phyloP scores from a whole-genome alignment of 83 land plant genomes.

The Thuja plicata region DNA sequence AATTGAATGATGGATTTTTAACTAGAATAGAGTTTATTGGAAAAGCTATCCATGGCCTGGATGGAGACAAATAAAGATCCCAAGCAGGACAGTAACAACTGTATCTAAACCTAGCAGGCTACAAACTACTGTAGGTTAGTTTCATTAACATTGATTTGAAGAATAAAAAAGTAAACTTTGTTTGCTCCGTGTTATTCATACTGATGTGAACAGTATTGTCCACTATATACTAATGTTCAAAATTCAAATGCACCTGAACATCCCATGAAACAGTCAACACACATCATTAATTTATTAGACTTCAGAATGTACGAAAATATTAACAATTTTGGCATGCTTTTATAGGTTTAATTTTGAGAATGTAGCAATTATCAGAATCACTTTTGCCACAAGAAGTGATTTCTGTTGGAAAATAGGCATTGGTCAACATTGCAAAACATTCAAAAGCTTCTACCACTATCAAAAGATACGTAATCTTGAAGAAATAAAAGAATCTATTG shows the following conservation, averaged over 20 bases:
- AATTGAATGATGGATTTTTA: background rate
- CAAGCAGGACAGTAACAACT: background rate
- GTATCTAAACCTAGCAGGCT: background rate
- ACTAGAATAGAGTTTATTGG: background rate
- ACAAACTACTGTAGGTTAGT: background rate
- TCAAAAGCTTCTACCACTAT: background rate
- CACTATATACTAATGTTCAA: background rate
- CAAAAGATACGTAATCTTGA: background rate
- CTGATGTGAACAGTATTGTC: background rate
- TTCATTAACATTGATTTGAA: background rate
- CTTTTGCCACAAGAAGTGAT: background rate
- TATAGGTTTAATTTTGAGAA: slow-evolving; percentile 6
- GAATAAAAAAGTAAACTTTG: background rate
- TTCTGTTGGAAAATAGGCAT: background rate
- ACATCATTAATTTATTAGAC: background rate
- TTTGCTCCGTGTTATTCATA: background rate
- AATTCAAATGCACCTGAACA: background rate
- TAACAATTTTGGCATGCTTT: background rate
- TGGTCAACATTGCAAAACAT: background rate
- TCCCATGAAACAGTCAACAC: background rate
- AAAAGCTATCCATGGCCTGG: background rate
- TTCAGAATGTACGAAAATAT: background rate
- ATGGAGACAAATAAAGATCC: background rate
- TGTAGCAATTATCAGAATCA: background rate
- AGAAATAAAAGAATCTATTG: background rate